phyloP scores from a whole-genome alignment of 2,329 filamentous ascomycete species.

The Trichoderma endophyticum region DNA sequence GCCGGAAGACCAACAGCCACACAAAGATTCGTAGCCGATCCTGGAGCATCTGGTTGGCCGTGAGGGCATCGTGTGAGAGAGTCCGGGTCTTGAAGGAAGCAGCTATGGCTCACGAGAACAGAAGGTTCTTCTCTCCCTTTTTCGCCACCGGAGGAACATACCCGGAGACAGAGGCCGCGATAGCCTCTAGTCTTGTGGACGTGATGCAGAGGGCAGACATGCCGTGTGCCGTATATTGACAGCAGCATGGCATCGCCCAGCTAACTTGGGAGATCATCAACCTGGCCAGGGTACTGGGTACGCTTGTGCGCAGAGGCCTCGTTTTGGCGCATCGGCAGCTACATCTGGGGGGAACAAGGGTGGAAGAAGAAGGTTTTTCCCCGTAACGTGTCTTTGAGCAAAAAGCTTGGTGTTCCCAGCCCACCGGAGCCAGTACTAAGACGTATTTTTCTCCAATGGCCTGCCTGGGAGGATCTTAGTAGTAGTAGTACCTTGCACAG shows the following conservation, averaged over 20 bases:
- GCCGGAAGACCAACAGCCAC: slow-evolving; percentile 6
- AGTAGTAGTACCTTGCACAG: not conserved
- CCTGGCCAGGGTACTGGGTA: not conserved
- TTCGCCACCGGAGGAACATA: not conserved
- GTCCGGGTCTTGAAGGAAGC: not conserved
- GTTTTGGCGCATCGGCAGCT: slow-evolving; percentile 6
- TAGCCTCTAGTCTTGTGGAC: not conserved
- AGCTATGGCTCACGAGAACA: not conserved
- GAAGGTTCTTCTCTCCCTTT: not conserved
- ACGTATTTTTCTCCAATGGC: not conserved
- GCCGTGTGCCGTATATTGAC: not conserved
- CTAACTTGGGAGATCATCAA: slow-evolving; percentile 2
- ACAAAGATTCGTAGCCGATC: not conserved
- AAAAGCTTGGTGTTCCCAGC: not conserved
- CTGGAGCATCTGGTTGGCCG: not conserved
- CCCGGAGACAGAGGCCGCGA: not conserved
- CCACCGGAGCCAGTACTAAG: not conserved
- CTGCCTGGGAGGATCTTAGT: not conserved
- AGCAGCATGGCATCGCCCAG: not conserved
- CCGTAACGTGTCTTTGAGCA: not conserved
- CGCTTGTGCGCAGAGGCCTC: not conserved
- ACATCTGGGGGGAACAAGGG: not conserved
- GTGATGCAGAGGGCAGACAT: not conserved
- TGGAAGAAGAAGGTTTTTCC: not conserved
- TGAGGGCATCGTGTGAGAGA: not conserved